These are phyloP conservation scores for Suillus paluster DNA, from an alignment of 768 basidiomycete species.

Conservation along the genomic window DNA sequence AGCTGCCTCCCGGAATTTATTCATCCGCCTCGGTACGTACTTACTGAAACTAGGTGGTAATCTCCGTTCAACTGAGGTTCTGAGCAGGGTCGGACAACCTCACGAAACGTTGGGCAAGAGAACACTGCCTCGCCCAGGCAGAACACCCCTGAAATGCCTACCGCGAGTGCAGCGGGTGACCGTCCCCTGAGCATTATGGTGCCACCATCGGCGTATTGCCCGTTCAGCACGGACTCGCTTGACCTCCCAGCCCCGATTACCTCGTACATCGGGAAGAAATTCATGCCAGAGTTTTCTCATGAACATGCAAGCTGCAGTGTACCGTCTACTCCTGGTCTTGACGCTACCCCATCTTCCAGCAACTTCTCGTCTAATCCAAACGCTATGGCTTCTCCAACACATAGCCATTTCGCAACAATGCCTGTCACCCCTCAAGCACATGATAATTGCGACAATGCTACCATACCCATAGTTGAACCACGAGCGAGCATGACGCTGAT, in stretches of 20 bases:
- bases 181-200: slow-evolving; percentile 33
- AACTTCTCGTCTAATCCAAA: slow-evolving; percentile 4
- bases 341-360: slow-evolving; percentile 11
- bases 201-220: slow-evolving; percentile 38
- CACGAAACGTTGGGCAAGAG: background rate
- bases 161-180: background rate
- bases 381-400: slow-evolving; percentile 29
- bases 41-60: background rate
- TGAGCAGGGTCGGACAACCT: background rate
- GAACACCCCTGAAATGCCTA: background rate
- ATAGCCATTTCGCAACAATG: slow-evolving; percentile 32
- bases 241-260: slow-evolving; percentile 30
- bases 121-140: background rate
- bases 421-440: slow-evolving; percentile 25
- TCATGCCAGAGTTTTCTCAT: slow-evolving; percentile 16
- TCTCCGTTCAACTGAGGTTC: background rate
- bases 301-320: slow-evolving; percentile 11
- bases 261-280: slow-evolving; percentile 30
- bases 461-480: slow-evolving; percentile 12
- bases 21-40: background rate
- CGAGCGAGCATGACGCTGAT: slow-evolving; percentile 1
- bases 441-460: slow-evolving; percentile 14
- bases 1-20: slow-evolving; percentile 13
- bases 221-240: slow-evolving; percentile 34
- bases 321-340: slow-evolving; percentile 15